Evolutionary conservation across 1,284 basidiomycete species (phyloP).

Genomic region (Melanopsichium pennsylvanicum): DNA sequence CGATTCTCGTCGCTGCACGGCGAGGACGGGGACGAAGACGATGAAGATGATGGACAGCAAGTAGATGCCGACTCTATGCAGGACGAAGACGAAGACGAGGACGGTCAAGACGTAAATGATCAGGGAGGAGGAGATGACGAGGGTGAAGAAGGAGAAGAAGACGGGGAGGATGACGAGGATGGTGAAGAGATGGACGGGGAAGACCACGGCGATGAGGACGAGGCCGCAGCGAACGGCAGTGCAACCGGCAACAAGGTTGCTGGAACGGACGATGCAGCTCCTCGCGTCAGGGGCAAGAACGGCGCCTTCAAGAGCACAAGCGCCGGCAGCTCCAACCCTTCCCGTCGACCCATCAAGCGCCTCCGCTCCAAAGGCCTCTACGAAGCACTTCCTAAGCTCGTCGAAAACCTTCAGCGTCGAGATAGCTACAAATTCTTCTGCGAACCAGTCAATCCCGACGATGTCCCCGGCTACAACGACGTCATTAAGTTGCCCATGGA

Average conservation of each 20-base stretch:
- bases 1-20: conserved; percentile 10
- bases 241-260: background rate
- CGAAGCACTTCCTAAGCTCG: conserved; percentile 46
- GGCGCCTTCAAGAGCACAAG: conserved; percentile 19
- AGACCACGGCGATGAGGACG: background rate
- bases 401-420: conserved; percentile 69
- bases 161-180: conserved; percentile 3
- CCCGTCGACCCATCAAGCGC: conserved; percentile 41
- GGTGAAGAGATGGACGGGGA: conserved; percentile 1
- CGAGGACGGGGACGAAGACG: conserved; percentile 8
- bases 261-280: background rate
- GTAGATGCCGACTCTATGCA: background rate
- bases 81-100: conserved; percentile 10
- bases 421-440: conserved; percentile 87
- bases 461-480: conserved; percentile 77
- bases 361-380: conserved; percentile 45
- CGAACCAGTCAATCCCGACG: conserved; percentile 73
- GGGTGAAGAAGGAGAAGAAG: conserved; percentile 1
- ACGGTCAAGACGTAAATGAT: conserved; percentile 5
- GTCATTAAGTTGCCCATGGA: conserved; percentile 80
- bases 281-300: conserved; percentile 19
- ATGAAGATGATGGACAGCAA: background rate
- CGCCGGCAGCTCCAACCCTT: conserved; percentile 6
- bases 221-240: background rate
- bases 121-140: conserved; percentile 7